Conservation (phyloP, 352 stramenopile species). For the Pythium plurisporium region DNA sequence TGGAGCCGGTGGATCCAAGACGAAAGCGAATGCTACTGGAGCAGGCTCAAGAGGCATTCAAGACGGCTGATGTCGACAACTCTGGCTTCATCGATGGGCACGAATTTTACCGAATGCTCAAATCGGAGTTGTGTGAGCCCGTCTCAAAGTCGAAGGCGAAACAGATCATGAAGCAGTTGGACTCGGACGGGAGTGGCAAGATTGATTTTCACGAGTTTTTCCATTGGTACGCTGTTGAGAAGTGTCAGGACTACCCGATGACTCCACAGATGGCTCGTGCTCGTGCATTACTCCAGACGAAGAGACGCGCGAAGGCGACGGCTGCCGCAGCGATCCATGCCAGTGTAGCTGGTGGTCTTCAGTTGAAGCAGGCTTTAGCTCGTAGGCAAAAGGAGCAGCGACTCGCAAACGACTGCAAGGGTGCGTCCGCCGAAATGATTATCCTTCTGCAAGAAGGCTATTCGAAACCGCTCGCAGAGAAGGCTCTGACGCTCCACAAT, state of each 20-base stretch:
- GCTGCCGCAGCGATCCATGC: slow-evolving; percentile 17
- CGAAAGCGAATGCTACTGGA: slow-evolving; percentile 33
- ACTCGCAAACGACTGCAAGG: slow-evolving; percentile 27
- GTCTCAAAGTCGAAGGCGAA: slow-evolving; percentile 24
- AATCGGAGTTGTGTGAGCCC: slow-evolving; percentile 37
- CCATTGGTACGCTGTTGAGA: slow-evolving; percentile 41
- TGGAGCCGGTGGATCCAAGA: slow-evolving; percentile 36
- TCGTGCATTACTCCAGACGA: slow-evolving; percentile 28
- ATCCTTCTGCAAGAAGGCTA: slow-evolving; percentile 34
- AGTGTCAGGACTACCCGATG: slow-evolving; percentile 39
- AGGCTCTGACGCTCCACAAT: slow-evolving; percentile 33
- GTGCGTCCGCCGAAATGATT: slow-evolving; percentile 30
- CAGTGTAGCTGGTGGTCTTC: slow-evolving; percentile 7
- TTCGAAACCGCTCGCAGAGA: slow-evolving; percentile 30
- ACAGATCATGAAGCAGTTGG: slow-evolving; percentile 34
- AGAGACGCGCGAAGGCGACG: slow-evolving; percentile 24
- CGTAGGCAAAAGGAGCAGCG: slow-evolving; percentile 24
- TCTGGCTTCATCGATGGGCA: slow-evolving; percentile 35
- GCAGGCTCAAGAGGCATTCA: slow-evolving; percentile 29
- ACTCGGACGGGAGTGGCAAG: slow-evolving; percentile 33
- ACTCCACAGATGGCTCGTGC: slow-evolving; percentile 32
- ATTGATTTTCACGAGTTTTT: slow-evolving; percentile 54
- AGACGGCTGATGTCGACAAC: slow-evolving; percentile 27
- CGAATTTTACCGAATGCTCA: slow-evolving; percentile 36
- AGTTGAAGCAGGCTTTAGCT: slow-evolving; percentile 24